These are phyloP conservation scores for Cudoniella acicularis DNA, from an alignment of 495 filamentous ascomycete genomes.

Conservation along the genomic window DNA sequence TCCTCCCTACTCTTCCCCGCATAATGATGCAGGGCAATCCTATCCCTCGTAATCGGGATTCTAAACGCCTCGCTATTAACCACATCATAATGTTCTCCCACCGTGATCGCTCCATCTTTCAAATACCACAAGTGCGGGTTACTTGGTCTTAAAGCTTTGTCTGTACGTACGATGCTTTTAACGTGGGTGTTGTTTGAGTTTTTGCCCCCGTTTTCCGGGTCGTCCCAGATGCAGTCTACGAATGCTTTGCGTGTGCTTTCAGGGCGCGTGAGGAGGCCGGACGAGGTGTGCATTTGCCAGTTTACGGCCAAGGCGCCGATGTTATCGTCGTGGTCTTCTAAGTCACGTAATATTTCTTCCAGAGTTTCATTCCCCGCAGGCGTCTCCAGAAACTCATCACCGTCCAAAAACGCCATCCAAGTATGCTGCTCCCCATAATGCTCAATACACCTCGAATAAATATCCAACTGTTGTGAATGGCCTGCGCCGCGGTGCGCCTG, in stretches of 20 bases:
- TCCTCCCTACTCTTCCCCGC: conserved; percentile 17
- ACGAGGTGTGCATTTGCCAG: conserved; percentile 18
- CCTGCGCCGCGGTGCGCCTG: neutral
- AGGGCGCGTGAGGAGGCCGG: conserved; percentile 10
- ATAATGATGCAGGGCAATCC: conserved; percentile 20
- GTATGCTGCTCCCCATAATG: conserved; percentile 10
- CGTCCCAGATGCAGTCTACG: conserved; percentile 14
- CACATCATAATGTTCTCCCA: conserved; percentile 14
- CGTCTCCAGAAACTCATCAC: conserved; percentile 20
- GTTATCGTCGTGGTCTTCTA: conserved; percentile 4
- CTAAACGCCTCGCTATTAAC: neutral
- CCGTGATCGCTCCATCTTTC: conserved; percentile 7
- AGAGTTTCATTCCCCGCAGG: conserved; percentile 5
- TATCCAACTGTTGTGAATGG: neutral
- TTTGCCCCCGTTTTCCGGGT: neutral
- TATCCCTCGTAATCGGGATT: conserved; percentile 11
- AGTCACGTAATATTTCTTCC: neutral
- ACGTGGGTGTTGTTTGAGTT: neutral
- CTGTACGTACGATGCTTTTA: conserved; percentile 7
- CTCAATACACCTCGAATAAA: conserved; percentile 12
- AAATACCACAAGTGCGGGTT: neutral
- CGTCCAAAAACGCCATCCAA: conserved; percentile 22
- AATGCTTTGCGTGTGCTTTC: conserved; percentile 8
- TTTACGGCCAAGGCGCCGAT: conserved; percentile 19
- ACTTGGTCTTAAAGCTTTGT: neutral